These are phyloP conservation scores for Mucor racemosus DNA, from an alignment of 371 early-diverging fungal genomes.

Conservation along the genomic window DNA sequence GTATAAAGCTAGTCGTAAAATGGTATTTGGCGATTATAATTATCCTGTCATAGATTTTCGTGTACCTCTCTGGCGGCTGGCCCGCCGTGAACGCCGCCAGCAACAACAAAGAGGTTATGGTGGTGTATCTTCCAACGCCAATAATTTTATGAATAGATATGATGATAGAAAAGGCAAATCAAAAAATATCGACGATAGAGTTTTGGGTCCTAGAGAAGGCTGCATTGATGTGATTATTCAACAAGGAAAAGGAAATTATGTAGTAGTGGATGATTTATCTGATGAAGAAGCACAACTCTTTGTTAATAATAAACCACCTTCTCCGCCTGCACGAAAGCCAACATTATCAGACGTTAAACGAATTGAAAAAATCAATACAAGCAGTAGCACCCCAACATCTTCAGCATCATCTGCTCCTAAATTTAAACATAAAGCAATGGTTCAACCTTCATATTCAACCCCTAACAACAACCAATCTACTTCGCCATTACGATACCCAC, in stretches of 20 bases:
- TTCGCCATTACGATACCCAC: background rate
- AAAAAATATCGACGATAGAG: background rate
- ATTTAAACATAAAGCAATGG: background rate
- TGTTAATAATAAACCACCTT: background rate
- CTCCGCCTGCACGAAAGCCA: constrained; percentile 18
- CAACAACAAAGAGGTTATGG: constrained; percentile 14
- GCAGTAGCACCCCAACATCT: constrained; percentile 12
- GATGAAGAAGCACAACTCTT: constrained; percentile 1
- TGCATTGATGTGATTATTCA: constrained; percentile 56
- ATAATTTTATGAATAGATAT: background rate
- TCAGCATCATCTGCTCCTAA: background rate
- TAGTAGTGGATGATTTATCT: constrained; percentile 34
- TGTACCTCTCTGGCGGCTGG: constrained; percentile 49
- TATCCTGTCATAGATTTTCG: constrained; percentile 59
- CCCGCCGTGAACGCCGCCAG: constrained; percentile 19
- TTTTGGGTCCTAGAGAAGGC: constrained; percentile 40
- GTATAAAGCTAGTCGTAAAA: constrained; percentile 44
- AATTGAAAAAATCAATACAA: background rate
- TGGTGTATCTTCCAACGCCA: constrained; percentile 6
- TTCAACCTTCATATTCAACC: constrained; percentile 16
- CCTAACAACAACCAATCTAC: background rate
- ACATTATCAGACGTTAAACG: constrained; percentile 16
- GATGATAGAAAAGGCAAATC: background rate
- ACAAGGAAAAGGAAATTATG: constrained; percentile 54
- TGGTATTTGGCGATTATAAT: constrained; percentile 61